Evolutionary conservation across 2,329 filamentous ascomycete genomes (phyloP), one percentile per base, ranked within the genome.

Genomic region (Alternaria alternata): DNA sequence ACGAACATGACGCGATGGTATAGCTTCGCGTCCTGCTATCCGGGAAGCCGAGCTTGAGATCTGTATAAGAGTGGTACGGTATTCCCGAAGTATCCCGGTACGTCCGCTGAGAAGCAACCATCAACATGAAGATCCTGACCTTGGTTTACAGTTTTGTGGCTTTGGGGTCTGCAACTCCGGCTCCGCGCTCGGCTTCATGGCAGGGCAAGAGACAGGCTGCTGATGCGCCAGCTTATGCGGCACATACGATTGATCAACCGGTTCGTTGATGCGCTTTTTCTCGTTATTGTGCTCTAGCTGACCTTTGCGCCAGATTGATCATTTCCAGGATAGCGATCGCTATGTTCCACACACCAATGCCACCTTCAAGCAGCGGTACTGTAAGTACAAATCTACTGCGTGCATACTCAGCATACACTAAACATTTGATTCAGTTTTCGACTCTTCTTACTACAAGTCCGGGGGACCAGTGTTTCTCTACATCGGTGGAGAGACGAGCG

Each of bases 341-440:
- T 83, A 82, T 67, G 66, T 67, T 12, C 79, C 78, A 5, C 81
- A 80, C 63, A 78, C 78, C 12, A 79, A 81, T 58, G 82, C 76
- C 18, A 87, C 84, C 1, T 87, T 86, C 69, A 79, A 79, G 51
- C 85, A 87, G 70, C 80, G 84, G 47, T 87, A 85, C 69, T 86
- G 54, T 44, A 28, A 47, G 54, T 44, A 28, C 20, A 18, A 2
- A 12, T 47, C 6, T 11, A 8, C 14, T 18, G 3, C 32, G 22
- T 24, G n/a, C 11, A 16, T 32, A 20, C 18, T 9, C 14, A 24
- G 9, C 7, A 24, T 22, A 5, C 8, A 22, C 55, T 57, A 20
- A 57, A n/a, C 3, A 1, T 7, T 4, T 30, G 22, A 30, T 28
- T 7, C 3, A 47, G 56, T 83, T 67, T 83, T 86, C 46, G 84